Conservation (phyloP, 768 basidiomycete species). For the Suillus spraguei region DNA sequence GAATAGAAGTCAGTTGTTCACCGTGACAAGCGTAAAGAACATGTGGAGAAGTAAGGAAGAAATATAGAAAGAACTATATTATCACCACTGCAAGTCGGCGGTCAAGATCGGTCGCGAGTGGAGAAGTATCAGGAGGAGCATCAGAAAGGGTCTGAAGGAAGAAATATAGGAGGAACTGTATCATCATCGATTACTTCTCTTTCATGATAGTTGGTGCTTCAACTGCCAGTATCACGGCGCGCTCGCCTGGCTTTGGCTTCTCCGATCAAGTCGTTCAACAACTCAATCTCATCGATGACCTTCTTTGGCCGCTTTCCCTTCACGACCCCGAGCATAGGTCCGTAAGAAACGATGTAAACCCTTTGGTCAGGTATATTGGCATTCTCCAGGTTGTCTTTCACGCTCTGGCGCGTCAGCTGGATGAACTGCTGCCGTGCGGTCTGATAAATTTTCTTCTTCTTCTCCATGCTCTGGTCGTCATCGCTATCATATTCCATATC, state of each 20-base stretch:
- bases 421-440: slow-evolving; percentile 31
- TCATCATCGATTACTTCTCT: background rate
- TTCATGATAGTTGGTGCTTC: background rate
- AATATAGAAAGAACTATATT: background rate
- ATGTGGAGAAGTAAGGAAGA: background rate
- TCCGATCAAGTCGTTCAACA: slow-evolving; percentile 25
- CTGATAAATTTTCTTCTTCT: slow-evolving; percentile 20
- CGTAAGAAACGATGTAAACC: slow-evolving; percentile 33
- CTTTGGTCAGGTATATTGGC: slow-evolving; percentile 30
- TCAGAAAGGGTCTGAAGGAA: background rate
- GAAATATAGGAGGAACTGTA: background rate
- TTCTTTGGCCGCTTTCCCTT: slow-evolving; percentile 25
- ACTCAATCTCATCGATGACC: slow-evolving; percentile 29
- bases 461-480: slow-evolving; percentile 12
- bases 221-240: background rate
- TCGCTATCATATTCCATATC: slow-evolving; percentile 33
- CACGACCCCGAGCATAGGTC: slow-evolving; percentile 26
- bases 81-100: background rate
- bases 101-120: background rate
- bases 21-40: background rate
- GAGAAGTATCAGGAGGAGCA: too few relatives aligned
- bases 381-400: slow-evolving; percentile 25
- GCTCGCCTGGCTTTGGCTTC: slow-evolving; percentile 16
- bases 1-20: background rate
- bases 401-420: slow-evolving; percentile 25